Percentiles rank a stretch among this genome's conserved stretches.
Conservation (phyloP, 1,139 yeast species). For the Blastobotrys malaysiensis region DNA sequence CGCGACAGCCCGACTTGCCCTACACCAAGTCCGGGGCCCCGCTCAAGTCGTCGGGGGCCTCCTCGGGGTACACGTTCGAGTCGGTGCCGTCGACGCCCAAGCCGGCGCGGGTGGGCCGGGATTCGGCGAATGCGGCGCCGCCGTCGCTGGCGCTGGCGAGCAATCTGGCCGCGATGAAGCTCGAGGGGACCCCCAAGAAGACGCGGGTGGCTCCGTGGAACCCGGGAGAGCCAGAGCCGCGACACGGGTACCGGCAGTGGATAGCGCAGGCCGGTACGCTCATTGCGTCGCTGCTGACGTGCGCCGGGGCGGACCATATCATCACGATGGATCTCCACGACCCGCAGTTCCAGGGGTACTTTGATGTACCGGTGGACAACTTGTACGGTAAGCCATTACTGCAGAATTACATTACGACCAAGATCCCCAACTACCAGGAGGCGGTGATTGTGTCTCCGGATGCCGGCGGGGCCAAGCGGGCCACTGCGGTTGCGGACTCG, state of each 20-base stretch:
- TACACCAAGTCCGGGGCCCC: slow-evolving; percentile 68
- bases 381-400: slow-evolving; percentile 78
- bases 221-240: slow-evolving; percentile 28
- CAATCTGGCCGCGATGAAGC: slow-evolving; percentile 7
- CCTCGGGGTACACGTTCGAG: slow-evolving; percentile 46
- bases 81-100: slow-evolving; percentile 61
- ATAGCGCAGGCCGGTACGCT: slow-evolving; percentile 93
- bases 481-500: slow-evolving; percentile 88
- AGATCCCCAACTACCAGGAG: slow-evolving; percentile 66
- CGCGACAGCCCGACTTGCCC: slow-evolving; percentile 96
- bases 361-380: slow-evolving; percentile 89
- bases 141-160: slow-evolving; percentile 11
- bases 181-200: neutral
- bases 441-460: slow-evolving; percentile 92
- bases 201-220: slow-evolving; percentile 16
- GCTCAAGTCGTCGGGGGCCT: slow-evolving; percentile 5
- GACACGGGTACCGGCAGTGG: slow-evolving; percentile 86
- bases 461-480: slow-evolving; percentile 97
- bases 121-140: neutral
- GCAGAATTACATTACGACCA: slow-evolving; percentile 70
- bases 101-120: neutral
- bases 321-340: slow-evolving; percentile 98
- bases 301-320: slow-evolving; percentile 95
- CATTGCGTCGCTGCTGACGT: slow-evolving; percentile 78
- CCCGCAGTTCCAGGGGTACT: slow-evolving; percentile 90